Evolutionary conservation across 352 stramenopile genomes (phyloP), one percentile per base, ranked within the genome.

Genomic region (Pythium dissimile): DNA sequence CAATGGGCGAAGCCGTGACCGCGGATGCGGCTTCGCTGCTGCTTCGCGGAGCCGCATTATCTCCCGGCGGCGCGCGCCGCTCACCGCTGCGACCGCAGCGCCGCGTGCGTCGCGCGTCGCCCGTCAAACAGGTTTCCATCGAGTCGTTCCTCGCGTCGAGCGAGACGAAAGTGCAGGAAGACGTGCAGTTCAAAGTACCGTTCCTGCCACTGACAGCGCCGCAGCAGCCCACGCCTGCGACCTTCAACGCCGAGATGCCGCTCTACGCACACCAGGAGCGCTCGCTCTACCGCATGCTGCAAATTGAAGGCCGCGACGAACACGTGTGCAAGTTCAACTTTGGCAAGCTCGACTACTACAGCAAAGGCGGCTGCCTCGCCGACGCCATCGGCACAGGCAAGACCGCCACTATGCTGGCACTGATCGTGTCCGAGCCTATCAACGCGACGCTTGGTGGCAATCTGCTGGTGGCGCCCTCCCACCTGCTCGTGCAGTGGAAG

Each of bases 321-420:
- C 31, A 47, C 0, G 75, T 92, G 20, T 66, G 71, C 24, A 72
- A 69, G 18, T 89, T 92, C 55, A 90, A 90, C 62, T 90, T 90
- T 43, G 80, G 80, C 24, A 76, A 81, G 65, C 56, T 83, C 18
- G 84, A 88, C 57, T 88, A 90, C 53, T 84, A 72, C 52, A 86
- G 73, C 51, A 85, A 74, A 39, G 80, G 81, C 59, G 84, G 84
- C 4, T 88, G 75, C 16, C 58, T 94, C 6, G 80, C 81, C 1
- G 84, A 94, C 43, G 81, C 78, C 21, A 89, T 94, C 47, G 84
- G 84, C 26, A 94, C 88, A 72, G 84, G 84, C 35, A 94, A 94
- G 63, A 93, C 83, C 0, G 86, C 86, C 9, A 91, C 84, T 18
- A 89, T 90, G 68, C 65, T 95, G 11, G 78, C 86, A 27, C 62